Evolutionary conservation across 768 basidiomycete species (phyloP).

Genomic region (Pisolithus sp.): DNA sequence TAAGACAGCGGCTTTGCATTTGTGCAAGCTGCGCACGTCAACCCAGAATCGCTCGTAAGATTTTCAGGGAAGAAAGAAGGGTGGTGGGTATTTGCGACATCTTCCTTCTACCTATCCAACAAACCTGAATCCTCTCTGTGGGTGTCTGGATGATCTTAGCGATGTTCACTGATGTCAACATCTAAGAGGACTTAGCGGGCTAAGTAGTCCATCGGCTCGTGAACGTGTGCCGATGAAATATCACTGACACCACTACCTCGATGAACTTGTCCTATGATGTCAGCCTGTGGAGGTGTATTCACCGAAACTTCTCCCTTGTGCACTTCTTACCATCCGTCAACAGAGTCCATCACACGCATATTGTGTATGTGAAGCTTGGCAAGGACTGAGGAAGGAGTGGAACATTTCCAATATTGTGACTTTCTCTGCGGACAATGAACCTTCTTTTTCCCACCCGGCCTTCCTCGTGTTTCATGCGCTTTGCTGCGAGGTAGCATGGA

Average conservation of each 20-base stretch:
- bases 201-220: slow-evolving; percentile 18
- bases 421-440: neutral
- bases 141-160: slow-evolving; percentile 21
- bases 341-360: neutral
- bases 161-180: neutral
- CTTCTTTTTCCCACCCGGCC: too few species aligned
- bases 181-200: slow-evolving; percentile 20
- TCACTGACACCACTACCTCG: neutral
- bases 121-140: neutral
- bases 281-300: neutral
- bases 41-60: too few species aligned
- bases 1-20: too few species aligned
- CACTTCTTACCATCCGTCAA: neutral
- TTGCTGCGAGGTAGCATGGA: slow-evolving; percentile 6
- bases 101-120: too few species aligned
- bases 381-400: neutral
- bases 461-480: slow-evolving; percentile 6
- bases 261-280: neutral
- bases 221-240: slow-evolving; percentile 4
- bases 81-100: too few species aligned
- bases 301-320: neutral
- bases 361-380: neutral
- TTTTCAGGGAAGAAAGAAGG: too few species aligned
- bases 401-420: neutral
- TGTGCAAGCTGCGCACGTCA: neutral